These are phyloP conservation scores for Umbelopsis sp. DNA, from an alignment of 192 early-diverging fungal species.

Conservation along the genomic window DNA sequence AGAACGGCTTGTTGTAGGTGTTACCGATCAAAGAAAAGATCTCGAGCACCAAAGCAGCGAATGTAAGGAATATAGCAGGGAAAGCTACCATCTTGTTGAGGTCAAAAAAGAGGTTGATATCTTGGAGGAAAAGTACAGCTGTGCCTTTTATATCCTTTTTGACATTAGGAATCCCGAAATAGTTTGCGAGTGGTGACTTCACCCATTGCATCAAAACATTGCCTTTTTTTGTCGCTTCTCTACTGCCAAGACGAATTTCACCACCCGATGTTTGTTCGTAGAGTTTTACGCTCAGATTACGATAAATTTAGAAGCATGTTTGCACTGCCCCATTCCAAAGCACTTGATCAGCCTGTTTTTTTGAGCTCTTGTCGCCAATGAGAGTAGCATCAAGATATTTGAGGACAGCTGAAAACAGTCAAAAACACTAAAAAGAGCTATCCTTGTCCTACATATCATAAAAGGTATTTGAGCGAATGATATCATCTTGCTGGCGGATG, in stretches of 20 bases:
- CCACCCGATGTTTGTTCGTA: conserved; percentile 1
- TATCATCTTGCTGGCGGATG: conserved; percentile 8
- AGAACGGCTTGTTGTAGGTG: conserved; percentile 34
- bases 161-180: neutral
- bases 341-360: too few species aligned
- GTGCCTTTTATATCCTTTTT: neutral
- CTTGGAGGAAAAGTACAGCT: neutral
- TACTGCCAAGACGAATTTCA: conserved; percentile 2
- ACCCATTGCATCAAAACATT: conserved; percentile 20
- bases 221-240: neutral
- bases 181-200: neutral
- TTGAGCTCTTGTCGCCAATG: too few species aligned
- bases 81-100: conserved; percentile 27
- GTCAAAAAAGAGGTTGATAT: too few species aligned
- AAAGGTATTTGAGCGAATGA: neutral
- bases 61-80: conserved; percentile 31
- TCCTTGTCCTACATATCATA: neutral
- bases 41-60: conserved; percentile 33
- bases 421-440: neutral
- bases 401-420: neutral
- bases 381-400: too few species aligned
- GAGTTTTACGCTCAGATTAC: too few species aligned
- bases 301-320: neutral
- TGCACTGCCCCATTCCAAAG: neutral
- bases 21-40: conserved; percentile 28